Evolutionary conservation across 2,329 filamentous ascomycete genomes (phyloP), one percentile per base, ranked within the genome.

Genomic region (Penicillium sp.): DNA sequence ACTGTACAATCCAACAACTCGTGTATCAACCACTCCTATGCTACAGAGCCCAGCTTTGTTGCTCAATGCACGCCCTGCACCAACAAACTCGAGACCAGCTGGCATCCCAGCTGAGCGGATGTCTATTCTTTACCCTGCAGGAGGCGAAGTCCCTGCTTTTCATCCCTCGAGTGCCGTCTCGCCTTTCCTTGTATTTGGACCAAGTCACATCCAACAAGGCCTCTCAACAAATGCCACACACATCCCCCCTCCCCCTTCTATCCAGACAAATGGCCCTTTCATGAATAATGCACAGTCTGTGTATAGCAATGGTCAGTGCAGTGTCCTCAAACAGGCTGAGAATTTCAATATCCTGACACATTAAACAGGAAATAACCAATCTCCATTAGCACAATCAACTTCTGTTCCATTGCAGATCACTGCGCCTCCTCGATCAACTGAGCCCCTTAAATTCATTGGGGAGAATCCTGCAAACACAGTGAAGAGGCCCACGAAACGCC

Each of bases 401-500:
- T 12, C 33, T 3, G 1, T 2, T 35, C 18, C 35, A n/a, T 24
- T 42, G 5, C 30, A 20, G 7, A 23, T 18, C 7, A n/a, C 21
- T 30, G 21, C n/a, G 16, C 26, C 49, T 28, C 7, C 23, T 42
- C 35, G n/a, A 11, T 9, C 46, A n/a, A 3, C 18, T 4, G 23
- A 8, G 28, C 21, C 2, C 1, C 23, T 12, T 21, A 33, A n/a
- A 3, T 52, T 35, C 12, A 26, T 55, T 43, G 4, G 3, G 9
- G 53, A 56, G 21, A 43, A 45, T n/a, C 24, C 38, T 18, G 28
- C 56, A 47, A 8, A 61, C 61, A 30, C 60, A 28, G 24, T 43
- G 33, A 18, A 24, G 40, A 6, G 8, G 3, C 26, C 30, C n/a
- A 61, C 60, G 2, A 60, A 52, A 33, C 48, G 55, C 40, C 47